Base-by-base conservation (phyloP, 495 filamentous ascomycete species). In the Tuber umbilicatum region DNA sequence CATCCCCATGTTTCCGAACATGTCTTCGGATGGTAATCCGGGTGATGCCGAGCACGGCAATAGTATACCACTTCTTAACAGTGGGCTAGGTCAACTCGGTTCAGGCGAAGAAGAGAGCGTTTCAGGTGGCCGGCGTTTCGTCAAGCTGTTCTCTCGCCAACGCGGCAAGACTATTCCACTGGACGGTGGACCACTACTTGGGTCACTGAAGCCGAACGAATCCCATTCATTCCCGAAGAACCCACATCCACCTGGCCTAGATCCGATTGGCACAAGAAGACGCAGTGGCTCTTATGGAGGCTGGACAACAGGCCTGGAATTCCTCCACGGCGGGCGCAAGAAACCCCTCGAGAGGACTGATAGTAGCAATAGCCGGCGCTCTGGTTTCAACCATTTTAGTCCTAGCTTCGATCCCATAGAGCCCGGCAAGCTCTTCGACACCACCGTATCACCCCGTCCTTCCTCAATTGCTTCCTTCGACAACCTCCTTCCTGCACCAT, bases 221-320 rank as follows among this genome's bases (percentile, higher is more conserved):
- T 93, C 92, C 81, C 92, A 93, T 79, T 96, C 93, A 17, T 91
- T 94, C 76, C 93, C 93, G 74, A 89, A 89, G 81, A 85, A 89
- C 84, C 55, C 55, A 35, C 84, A 50, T 78, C 78, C 73, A 76
- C 81, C 83, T 21, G 87, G 84, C 42, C 81, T 92, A 41, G 91
- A 92, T 78, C 88, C 90, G n/a, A 89, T 89, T 37, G 88, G 86
- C n/a, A 86, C 88, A 43, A 87, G 89, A 68, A 87, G 88, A 47
- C 87, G 89, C 50, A 87, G 91, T 79, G 85, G 90, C n/a, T 89
- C 88, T 72, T 87, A 91, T 76, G 89, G 88, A n/a, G 88, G 89
- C 70, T 92, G 67, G 83, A 81, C 83, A 19, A 84, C 84, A 69
- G 85, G 81, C 70, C 82, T 87, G 50, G 81, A 86, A 73, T 83